Percentiles rank a stretch among this genome's conserved stretches.
Evolutionary conservation across 169 alveolate species (phyloP).

Genomic region (Babesia divergens): DNA sequence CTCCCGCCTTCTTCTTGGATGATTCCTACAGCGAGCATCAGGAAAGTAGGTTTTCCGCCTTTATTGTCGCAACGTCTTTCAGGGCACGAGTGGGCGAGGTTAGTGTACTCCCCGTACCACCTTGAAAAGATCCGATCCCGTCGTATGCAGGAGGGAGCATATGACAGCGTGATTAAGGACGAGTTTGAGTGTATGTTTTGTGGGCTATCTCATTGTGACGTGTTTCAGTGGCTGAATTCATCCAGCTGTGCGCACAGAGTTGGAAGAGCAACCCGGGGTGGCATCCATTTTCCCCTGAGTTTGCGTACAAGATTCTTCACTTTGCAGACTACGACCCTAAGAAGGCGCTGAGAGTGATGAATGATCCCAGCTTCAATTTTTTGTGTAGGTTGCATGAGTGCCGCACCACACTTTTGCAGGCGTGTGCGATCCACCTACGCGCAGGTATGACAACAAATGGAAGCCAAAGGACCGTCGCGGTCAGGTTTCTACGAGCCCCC

Average conservation of each 20-base stretch:
- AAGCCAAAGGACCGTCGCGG: constrained; percentile 83
- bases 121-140: constrained; percentile 74
- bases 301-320: constrained; percentile 82
- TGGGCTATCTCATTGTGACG: too few species aligned
- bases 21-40: constrained; percentile 55
- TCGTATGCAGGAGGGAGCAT: constrained; percentile 71
- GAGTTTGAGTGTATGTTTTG: constrained; percentile 70
- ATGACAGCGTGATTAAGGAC: constrained; percentile 71
- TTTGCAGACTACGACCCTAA: constrained; percentile 83
- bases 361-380: constrained; percentile 79
- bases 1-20: constrained; percentile 81
- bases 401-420: constrained; percentile 24
- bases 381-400: constrained; percentile 43
- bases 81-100: constrained; percentile 71
- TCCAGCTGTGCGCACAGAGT: constrained; percentile 78
- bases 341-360: constrained; percentile 77
- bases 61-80: neutral
- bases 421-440: constrained; percentile 82
- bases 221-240: constrained; percentile 69
- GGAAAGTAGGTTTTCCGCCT: neutral
- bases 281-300: constrained; percentile 87
- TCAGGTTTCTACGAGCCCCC: constrained; percentile 73
- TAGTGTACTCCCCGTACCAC: constrained; percentile 81
- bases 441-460: constrained; percentile 84
- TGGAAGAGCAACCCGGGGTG: constrained; percentile 84